Evolutionary conservation across 495 filamentous ascomycete species (phyloP), one percentile per base, ranked within the genome.

Genomic region (Ascobolus immersus): DNA sequence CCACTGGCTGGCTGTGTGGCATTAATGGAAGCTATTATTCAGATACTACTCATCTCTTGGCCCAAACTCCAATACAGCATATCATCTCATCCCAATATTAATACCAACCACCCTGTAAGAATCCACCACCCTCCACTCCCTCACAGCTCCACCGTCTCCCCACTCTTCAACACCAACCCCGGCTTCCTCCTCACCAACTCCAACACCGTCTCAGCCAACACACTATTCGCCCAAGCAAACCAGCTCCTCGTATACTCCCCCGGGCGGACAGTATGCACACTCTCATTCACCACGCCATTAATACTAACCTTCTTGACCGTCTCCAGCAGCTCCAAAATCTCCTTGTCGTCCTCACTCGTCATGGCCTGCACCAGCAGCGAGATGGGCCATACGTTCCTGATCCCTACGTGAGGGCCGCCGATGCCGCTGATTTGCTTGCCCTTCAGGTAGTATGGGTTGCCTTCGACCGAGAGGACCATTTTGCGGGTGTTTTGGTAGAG

Each of bases 151-250:
- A n/a, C n/a, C n/a, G n/a, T n/a, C n/a, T n/a, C n/a, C n/a, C n/a
- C n/a, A n/a, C n/a, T n/a, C n/a, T n/a, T n/a, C n/a, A 99, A 93
- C 26, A 99, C 67, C 38, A 99, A 48, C 54, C 86, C 63, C 10
- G 89, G 86, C 52, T 79, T 79, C 52, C 84, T 57, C 44, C 67
- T 65, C 0, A 81, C 86, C 33, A 94, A 47, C 55, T 93, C 77
- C 18, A 99, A 55, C 32, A 99, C 77, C 4, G 82, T 90, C 56
- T 89, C 76, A 9, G 84, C 77, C 54, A 89, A 94, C 20, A 99
- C 79, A 0, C 78, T 82, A 44, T 94, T 94, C 12, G 86, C 86
- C 86, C 84, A 94, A 9, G 86, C 77, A 51, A 96, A 94, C 86
- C 86, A 96, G 37, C 72, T 73, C 34, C 75, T 61, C 8, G 84